Evolutionary conservation across 75 land plant genomes (phyloP).

Genomic region (Larix kaempferi): DNA sequence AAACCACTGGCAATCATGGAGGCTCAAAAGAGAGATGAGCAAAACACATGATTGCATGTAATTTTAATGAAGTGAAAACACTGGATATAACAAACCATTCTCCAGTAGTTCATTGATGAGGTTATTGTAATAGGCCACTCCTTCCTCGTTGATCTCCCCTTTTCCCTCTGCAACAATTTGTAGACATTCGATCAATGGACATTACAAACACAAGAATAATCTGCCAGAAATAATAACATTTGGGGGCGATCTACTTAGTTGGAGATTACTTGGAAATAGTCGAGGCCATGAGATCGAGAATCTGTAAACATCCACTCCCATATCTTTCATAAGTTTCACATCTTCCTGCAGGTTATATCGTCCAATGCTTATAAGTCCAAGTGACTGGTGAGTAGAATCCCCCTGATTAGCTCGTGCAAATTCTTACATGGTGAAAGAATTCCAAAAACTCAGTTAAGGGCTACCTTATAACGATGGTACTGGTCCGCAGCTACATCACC

Average conservation of each 20-base stretch:
- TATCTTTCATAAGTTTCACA: slow-evolving; percentile 14
- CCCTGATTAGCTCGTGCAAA: not conserved
- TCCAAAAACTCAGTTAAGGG: no score
- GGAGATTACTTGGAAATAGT: slow-evolving; percentile 20
- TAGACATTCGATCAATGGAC: not conserved
- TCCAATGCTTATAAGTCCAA: not conserved
- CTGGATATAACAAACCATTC: slow-evolving; percentile 11
- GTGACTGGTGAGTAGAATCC: no score
- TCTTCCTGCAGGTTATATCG: slow-evolving; percentile 17
- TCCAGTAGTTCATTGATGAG: slow-evolving; percentile 28
- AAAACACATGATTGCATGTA: no score
- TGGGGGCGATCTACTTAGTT: not conserved
- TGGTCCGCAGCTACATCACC: slow-evolving; percentile 23
- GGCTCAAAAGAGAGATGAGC: no score
- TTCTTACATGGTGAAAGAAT: no score
- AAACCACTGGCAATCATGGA: not conserved
- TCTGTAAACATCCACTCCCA: slow-evolving; percentile 27
- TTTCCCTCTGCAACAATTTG: not conserved
- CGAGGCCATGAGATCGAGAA: slow-evolving; percentile 27
- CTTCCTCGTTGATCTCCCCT: slow-evolving; percentile 24
- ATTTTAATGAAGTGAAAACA: no score
- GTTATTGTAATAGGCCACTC: slow-evolving; percentile 36
- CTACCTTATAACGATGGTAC: slow-evolving; percentile 26
- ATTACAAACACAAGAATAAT: not conserved
- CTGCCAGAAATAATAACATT: not conserved